phyloP scores from a whole-genome alignment of 2,329 filamentous ascomycete species.

The Colletotrichum abscissum region DNA sequence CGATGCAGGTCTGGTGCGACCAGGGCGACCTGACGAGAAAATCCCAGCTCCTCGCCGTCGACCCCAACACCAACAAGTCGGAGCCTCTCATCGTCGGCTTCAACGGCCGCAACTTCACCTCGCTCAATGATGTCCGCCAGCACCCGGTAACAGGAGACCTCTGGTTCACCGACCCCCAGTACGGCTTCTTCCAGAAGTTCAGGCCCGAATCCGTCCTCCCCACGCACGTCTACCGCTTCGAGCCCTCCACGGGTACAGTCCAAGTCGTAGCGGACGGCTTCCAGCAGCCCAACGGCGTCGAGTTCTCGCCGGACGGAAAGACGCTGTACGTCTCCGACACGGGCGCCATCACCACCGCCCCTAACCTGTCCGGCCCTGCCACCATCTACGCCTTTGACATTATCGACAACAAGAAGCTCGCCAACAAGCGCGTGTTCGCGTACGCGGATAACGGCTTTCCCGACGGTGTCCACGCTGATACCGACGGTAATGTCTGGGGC shows the following conservation, averaged over 20 bases:
- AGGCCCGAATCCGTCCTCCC: constrained; percentile 55
- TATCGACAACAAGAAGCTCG: constrained; percentile 21
- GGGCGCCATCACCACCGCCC: constrained; percentile 35
- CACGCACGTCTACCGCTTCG: constrained; percentile 60
- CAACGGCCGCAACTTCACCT: constrained; percentile 53
- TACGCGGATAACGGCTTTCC: constrained; percentile 60
- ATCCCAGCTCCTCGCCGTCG: constrained; percentile 34
- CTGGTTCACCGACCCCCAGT: constrained; percentile 63
- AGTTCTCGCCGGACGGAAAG: constrained; percentile 57
- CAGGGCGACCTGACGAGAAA: constrained; percentile 26
- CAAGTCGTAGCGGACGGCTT: constrained; percentile 60
- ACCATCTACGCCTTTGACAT: constrained; percentile 34
- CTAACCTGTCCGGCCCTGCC: constrained; percentile 17
- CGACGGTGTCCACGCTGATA: constrained; percentile 58
- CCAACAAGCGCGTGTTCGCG: constrained; percentile 61
- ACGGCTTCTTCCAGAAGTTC: constrained; percentile 60
- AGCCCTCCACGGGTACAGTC: constrained; percentile 50
- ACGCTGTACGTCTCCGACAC: constrained; percentile 59
- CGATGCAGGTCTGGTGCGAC: constrained; percentile 38
- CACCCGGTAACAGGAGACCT: constrained; percentile 52
- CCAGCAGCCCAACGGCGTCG: constrained; percentile 57
- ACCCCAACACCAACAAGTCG: constrained; percentile 37
- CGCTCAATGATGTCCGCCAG: constrained; percentile 59
- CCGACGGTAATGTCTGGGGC: constrained; percentile 59
- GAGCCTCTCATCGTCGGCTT: constrained; percentile 26